A percentile compares a stretch with the other conserved stretches of the same genome.
These are phyloP conservation scores for Liquidambar formosana DNA, from an alignment of 164 flowering plant genomes.

Conservation along the genomic window DNA sequence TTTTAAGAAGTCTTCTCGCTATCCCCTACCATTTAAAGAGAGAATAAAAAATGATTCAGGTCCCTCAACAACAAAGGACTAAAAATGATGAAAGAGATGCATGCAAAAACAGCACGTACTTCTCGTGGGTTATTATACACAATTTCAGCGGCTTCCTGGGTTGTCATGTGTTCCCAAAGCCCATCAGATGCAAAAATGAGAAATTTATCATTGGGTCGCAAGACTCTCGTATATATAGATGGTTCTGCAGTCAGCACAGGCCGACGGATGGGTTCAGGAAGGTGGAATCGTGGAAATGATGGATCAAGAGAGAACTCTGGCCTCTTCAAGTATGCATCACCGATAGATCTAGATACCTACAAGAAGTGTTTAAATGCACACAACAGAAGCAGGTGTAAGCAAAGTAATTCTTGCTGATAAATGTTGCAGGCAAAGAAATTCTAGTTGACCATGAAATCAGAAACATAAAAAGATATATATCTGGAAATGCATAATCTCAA, in stretches of 20 bases:
- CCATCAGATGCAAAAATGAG: slow-evolving; percentile 93
- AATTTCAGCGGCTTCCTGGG: slow-evolving; percentile 72
- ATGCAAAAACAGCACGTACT: slow-evolving; percentile 34
- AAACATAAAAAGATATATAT: too few species aligned
- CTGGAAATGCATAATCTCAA: neutral
- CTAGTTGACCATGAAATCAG: too few species aligned
- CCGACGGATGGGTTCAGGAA: slow-evolving; percentile 51
- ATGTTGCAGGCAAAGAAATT: neutral
- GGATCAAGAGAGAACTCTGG: slow-evolving; percentile 60
- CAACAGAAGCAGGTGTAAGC: neutral
- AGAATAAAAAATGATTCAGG: neutral
- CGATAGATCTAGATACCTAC: slow-evolving; percentile 84
- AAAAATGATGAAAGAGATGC: neutral
- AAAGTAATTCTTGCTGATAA: neutral
- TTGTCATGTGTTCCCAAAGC: slow-evolving; percentile 79
- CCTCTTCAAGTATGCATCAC: slow-evolving; percentile 85
- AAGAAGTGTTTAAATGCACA: neutral
- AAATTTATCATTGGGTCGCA: slow-evolving; percentile 59
- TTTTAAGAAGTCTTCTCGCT: slow-evolving; percentile 60
- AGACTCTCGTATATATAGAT: slow-evolving; percentile 35
- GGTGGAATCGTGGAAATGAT: slow-evolving; percentile 52
- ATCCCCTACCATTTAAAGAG: slow-evolving; percentile 51
- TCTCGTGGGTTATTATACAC: slow-evolving; percentile 55
- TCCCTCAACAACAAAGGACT: neutral
- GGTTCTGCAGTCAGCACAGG: slow-evolving; percentile 81